These are phyloP conservation scores for Pyropia haitanensis DNA, from an alignment of 23 red algal species.

Conservation along the genomic window DNA sequence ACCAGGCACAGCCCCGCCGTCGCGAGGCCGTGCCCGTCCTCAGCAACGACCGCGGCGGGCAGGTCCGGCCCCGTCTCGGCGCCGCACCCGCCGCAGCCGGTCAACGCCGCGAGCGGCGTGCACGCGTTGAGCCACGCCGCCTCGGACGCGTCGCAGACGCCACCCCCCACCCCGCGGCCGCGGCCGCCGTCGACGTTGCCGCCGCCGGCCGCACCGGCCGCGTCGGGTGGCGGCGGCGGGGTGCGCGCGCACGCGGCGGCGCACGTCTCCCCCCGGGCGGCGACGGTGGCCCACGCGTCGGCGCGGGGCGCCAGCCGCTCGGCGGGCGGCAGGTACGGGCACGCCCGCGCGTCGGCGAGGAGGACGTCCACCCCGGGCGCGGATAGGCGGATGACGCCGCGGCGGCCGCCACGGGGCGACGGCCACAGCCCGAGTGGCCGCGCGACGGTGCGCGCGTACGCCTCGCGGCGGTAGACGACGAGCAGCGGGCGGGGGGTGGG, in stretches of 20 bases:
- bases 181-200: too few relatives aligned
- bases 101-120: constrained; percentile 1
- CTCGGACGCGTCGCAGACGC: constrained; percentile 1
- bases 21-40: constrained; percentile 3
- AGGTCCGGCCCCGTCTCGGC: constrained; percentile 32
- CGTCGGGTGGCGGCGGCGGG: too few relatives aligned
- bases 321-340: constrained; percentile 1
- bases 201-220: too few relatives aligned
- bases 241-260: too few relatives aligned
- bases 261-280: too few relatives aligned
- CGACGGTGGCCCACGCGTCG: too few relatives aligned
- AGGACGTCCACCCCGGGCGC: background rate
- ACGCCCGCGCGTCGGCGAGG: background rate
- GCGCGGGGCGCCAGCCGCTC: background rate
- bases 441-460: background rate
- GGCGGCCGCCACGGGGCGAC: background rate
- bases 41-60: constrained; percentile 15
- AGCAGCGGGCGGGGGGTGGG: background rate
- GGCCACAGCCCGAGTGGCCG: background rate
- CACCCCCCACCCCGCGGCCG: too few relatives aligned
- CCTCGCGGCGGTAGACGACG: background rate
- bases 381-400: background rate
- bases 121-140: constrained; percentile 20
- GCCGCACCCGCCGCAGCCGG: constrained; percentile 22
- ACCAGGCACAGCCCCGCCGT: constrained; percentile 44